Percentiles rank a stretch among this genome's conserved stretches.
Conservation (phyloP, 768 basidiomycete species). For the Lepiota brunneoincarnata region DNA sequence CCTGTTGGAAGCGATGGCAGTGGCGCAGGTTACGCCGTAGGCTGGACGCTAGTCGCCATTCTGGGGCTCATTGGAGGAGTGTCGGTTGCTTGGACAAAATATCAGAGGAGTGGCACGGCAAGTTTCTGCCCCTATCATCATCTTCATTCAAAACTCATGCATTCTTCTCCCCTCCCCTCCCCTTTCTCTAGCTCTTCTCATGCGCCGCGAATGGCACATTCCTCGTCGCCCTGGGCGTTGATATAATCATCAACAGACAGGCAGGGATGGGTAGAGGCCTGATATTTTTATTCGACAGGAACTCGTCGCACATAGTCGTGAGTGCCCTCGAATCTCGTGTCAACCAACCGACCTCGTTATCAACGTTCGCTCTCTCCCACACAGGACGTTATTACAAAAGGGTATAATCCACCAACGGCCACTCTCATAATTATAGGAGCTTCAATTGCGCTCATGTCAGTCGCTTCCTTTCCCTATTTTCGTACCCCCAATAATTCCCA, state of each 20-base stretch:
- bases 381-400: constrained; percentile 45
- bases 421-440: constrained; percentile 50
- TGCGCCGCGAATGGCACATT: constrained; percentile 65
- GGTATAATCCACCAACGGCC: constrained; percentile 48
- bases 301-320: constrained; percentile 53
- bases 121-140: constrained; percentile 20
- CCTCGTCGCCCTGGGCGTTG: constrained; percentile 50
- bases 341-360: not conserved
- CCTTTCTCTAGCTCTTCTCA: constrained; percentile 38
- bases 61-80: constrained; percentile 41
- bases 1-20: constrained; percentile 17
- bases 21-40: constrained; percentile 30
- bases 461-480: constrained; percentile 12
- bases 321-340: constrained; percentile 16
- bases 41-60: constrained; percentile 53
- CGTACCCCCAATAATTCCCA: not conserved
- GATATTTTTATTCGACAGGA: constrained; percentile 61
- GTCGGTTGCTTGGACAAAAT: constrained; percentile 34
- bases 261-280: constrained; percentile 62
- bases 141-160: not conserved
- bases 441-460: constrained; percentile 58
- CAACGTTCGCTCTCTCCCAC: not conserved
- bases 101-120: constrained; percentile 50
- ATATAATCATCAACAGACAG: constrained; percentile 56
- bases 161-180: too few relatives aligned